Evolutionary conservation across 208 protist genomes (phyloP), one percentile per base, ranked within the genome.

Genomic region (Trypanosoma avium): DNA sequence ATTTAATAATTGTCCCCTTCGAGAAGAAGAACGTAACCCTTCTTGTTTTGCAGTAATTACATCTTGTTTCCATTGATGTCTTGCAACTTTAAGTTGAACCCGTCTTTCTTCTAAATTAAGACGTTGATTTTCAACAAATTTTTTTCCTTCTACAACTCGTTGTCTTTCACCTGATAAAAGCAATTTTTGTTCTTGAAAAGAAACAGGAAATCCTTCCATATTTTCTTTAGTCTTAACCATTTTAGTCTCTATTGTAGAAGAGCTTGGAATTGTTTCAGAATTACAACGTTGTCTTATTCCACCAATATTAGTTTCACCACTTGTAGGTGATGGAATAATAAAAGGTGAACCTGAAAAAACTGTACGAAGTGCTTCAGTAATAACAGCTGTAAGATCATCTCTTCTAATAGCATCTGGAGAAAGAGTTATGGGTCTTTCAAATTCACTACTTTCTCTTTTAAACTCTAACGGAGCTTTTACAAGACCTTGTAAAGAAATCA

Each of bases 51-150:
- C 88, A 29, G 57, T 57, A 21, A 91, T 67, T 8, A 94, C 83
- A 64, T 91, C 82, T 32, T 86, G 76, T 53, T 94, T 94, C 85
- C 88, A 94, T 43, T 88, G 79, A 54, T 83, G 79, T 27, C 80
- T 76, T 21, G 75, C 78, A 10, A 61, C 55, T 38, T 80, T 79
- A 38, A 94, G 58, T 30, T 90, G 79, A 54, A 75, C 53, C 26
- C 81, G 71, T 17, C 88, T 69, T 46, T 88, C 69, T 35, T 94
- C 82, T 22, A 94, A 69, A 54, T 67, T 76, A 2, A 26, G 10
- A 13, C 81, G 78, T 65, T 91, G 84, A 22, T 43, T 65, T 47
- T 87, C 81, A 4, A 91, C 79, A 69, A 82, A 81, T 22, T 38
- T 60, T 29, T 69, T 63, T 5, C 70, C 79, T 46, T 91, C 76